Evolutionary conservation across 441 rosid species (phyloP), one percentile per base, ranked within the genome.

Genomic region (Arabidopsis hybrid): DNA sequence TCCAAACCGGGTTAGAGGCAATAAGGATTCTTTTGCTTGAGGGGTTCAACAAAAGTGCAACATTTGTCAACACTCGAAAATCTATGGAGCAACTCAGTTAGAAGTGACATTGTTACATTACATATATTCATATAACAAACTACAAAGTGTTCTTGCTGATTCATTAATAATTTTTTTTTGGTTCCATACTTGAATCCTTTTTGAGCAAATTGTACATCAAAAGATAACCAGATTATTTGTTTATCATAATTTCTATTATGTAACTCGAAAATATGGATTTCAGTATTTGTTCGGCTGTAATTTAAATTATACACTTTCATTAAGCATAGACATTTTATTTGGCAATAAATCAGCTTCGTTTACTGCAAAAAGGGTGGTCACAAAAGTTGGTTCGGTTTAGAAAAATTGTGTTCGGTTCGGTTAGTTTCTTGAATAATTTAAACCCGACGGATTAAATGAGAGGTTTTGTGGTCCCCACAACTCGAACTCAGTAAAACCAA

Each of bases 21-120:
- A 76, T 87, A 38, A 80, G 89, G 80, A 89, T 91, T 69, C 93
- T 95, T 66, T 39, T 89, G 57, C 86, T 86, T 0, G 88, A 92
- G 43, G 98, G 98, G 32, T 78, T 95, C 51, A 29, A 92, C 72
- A 95, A 83, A 88, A 89, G 97, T 35, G 98, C 97, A 47, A 88
- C 95, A 50, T 88, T 85, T 82, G 96, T 95, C 60, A 92, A 92
- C 83, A 86, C 79, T 72, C 63, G 80, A 31, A 89, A 91, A 73
- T 56, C 92, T 38, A 59, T 88, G 74, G 86, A 89, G 79, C 93
- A 87, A 67, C 85, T 72, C 50, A 69, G 85, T 75, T 89, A 75
- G 81, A 21, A 35, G 26, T 21, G 6, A 32, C 34, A 57, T 51
- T 42, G 57, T 34, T 67, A 7, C 57, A 74, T 31, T 4, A 29